Evolutionary conservation across 768 basidiomycete species (phyloP).

Genomic region (Lepiota venenata): DNA sequence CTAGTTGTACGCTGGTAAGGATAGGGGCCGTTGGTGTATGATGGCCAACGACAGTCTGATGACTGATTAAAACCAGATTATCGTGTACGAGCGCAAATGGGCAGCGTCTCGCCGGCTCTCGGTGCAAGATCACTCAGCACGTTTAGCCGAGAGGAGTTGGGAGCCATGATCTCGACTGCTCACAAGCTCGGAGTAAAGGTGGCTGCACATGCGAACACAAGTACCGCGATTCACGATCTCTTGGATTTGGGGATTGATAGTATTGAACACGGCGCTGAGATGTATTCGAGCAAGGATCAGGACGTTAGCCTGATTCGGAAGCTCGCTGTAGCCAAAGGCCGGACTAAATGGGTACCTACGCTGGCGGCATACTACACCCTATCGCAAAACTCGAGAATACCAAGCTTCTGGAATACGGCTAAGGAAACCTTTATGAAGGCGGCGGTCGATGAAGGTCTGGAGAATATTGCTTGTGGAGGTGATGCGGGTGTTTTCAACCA

Average conservation of each 20-base stretch:
- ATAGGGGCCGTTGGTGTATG: slow-evolving; percentile 5
- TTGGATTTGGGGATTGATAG: slow-evolving; percentile 42
- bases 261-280: slow-evolving; percentile 52
- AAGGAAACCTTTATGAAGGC: slow-evolving; percentile 41
- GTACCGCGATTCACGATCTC: slow-evolving; percentile 29
- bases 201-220: slow-evolving; percentile 47
- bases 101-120: slow-evolving; percentile 33
- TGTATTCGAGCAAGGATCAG: slow-evolving; percentile 19
- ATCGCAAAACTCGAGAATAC: slow-evolving; percentile 14
- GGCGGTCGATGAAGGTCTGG: slow-evolving; percentile 28
- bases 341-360: slow-evolving; percentile 56
- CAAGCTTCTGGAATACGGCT: slow-evolving; percentile 33
- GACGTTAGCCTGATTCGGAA: slow-evolving; percentile 21
- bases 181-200: slow-evolving; percentile 53
- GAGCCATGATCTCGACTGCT: slow-evolving; percentile 47
- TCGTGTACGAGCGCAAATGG: slow-evolving; percentile 43
- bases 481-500: slow-evolving; percentile 65
- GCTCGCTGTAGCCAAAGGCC: slow-evolving; percentile 21
- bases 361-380: slow-evolving; percentile 45
- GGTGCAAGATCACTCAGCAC: slow-evolving; percentile 33
- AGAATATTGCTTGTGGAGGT: slow-evolving; percentile 57
- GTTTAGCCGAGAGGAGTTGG: slow-evolving; percentile 43
- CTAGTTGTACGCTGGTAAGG: slow-evolving; percentile 52
- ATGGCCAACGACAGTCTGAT: not conserved
- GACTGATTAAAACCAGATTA: slow-evolving; percentile 38